Evolutionary conservation across 306 rosid genomes (phyloP), one percentile per base, ranked within the genome.

Genomic region (Dryas drummondii): DNA sequence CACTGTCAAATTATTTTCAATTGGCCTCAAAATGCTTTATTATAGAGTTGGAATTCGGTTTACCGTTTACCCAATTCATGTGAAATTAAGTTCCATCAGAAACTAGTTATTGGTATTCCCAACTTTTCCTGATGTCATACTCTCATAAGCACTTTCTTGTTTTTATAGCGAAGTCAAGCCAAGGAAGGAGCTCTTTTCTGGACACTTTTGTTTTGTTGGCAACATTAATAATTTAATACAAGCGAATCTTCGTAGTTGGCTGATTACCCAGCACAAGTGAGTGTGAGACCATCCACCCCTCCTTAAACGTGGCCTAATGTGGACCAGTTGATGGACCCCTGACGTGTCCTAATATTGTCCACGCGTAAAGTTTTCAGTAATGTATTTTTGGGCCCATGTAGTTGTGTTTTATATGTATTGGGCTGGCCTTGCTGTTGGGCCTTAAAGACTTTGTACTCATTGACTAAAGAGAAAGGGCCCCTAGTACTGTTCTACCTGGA

Each of bases 321-420:
- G 9, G 9, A 27, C 8, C 56, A 26, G 50, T 27, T 2, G 60
- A 17, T 81, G 76, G 78, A 72, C 47, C 67, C 67, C 40, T 45
- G 67, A 79, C 79, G 85, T 80, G 87, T 82, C 16, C 40, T 64
- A 22, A 42, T 10, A 10, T 12, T 9, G 37, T 65, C 77, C 91
- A 73, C 42, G 11, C 7, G 41, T 32, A 22, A 22, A 1, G 22
- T 22, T 22, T 22, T 22, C 37, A 32, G 37, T 32, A 32, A 32
- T 32, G 37, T 32, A 32, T 2, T 32, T 32, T 32, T 32, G 37
- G 37, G 37, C 37, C 37, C 2, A 1, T 32, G 37, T 2, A 32
- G 37, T 32, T 32, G 37, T 32, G 37, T 2, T 32, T 32, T 32
- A 1, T 32, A 32, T 32, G 37, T 32, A 32, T 32, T 32, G 37